Conservation (phyloP, 371 early-diverging fungal species). For the Rhizomucor pusillus region DNA sequence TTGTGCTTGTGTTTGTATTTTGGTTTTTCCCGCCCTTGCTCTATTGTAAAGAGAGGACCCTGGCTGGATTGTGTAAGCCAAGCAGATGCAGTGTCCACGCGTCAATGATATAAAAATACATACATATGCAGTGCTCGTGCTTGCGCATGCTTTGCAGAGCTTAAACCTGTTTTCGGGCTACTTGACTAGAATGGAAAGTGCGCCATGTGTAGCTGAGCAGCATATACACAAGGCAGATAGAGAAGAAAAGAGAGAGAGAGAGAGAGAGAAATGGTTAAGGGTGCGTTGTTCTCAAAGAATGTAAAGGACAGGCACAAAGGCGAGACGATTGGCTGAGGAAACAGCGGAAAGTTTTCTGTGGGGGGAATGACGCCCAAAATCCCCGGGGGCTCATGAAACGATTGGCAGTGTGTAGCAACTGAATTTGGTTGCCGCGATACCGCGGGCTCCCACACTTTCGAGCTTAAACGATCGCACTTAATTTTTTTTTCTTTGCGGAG, state of each 20-base stretch:
- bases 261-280: background rate
- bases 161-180: background rate
- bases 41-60: background rate
- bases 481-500: too few species aligned
- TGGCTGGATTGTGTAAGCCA: background rate
- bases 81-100: background rate
- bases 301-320: background rate
- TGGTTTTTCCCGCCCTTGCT: too few species aligned
- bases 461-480: background rate
- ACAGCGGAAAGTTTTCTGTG: background rate
- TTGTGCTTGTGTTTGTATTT: too few species aligned
- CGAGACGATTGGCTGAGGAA: constrained; percentile 1
- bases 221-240: background rate
- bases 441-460: constrained; percentile 1
- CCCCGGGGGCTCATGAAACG: background rate
- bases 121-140: background rate
- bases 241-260: background rate
- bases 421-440: background rate
- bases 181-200: background rate
- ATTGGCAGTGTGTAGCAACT: background rate
- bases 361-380: background rate
- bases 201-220: background rate
- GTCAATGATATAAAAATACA: background rate
- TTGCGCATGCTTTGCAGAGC: background rate
- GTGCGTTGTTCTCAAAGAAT: background rate